phyloP scores from a whole-genome alignment of 129 eudicot species.

The Solidago caesia region DNA sequence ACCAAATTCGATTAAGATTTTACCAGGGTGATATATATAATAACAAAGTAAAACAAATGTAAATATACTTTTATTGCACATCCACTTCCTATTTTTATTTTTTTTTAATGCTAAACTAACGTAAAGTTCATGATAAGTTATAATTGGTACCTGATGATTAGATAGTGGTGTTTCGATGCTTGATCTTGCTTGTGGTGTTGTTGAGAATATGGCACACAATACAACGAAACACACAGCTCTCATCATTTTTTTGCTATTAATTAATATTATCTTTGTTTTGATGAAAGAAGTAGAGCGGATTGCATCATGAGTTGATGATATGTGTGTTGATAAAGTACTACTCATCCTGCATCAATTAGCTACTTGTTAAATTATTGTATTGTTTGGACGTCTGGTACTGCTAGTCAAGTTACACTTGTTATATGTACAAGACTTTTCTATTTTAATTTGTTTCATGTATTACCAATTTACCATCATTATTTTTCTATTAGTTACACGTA shows the following conservation, averaged over 20 bases:
- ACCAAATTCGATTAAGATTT: too few species aligned
- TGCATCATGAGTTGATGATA: slow-evolving; percentile 18
- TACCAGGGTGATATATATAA: too few species aligned
- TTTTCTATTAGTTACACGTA: too few species aligned
- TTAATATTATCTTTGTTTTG: too few species aligned
- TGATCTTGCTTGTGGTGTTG: slow-evolving; percentile 41
- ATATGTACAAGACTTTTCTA: too few species aligned
- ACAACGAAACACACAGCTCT: slow-evolving; percentile 27
- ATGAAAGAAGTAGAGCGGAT: neutral
- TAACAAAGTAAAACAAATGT: too few species aligned
- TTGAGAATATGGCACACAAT: slow-evolving; percentile 28
- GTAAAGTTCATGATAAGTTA: neutral
- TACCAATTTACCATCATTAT: neutral
- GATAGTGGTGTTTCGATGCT: slow-evolving; percentile 37
- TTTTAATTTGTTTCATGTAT: neutral
- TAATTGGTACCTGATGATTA: slow-evolving; percentile 33
- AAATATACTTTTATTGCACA: too few species aligned
- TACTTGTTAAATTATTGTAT: slow-evolving; percentile 16
- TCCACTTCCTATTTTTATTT: neutral
- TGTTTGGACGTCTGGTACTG: neutral
- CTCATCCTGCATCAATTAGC: slow-evolving; percentile 16
- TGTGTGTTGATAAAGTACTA: slow-evolving; percentile 15
- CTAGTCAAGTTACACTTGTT: slow-evolving; percentile 9
- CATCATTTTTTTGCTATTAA: slow-evolving; percentile 14
- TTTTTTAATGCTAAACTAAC: slow-evolving; percentile 5